These are phyloP conservation scores for Diplosphaera chodatii DNA, from an alignment of 139 green algal species.

Conservation along the genomic window DNA sequence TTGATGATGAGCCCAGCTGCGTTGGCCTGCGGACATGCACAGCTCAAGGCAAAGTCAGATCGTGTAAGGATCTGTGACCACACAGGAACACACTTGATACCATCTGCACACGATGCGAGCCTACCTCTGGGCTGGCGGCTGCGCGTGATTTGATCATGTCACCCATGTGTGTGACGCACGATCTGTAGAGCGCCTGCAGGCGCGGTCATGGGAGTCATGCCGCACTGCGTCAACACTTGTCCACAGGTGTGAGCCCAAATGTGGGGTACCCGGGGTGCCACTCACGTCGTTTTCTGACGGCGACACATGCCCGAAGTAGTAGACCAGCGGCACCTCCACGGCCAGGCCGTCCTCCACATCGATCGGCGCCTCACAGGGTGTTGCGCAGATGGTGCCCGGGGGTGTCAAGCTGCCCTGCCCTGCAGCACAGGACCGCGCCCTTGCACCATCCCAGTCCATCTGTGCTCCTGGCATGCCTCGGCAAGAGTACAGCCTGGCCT, in stretches of 20 bases:
- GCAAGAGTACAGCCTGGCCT: no score
- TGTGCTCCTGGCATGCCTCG: no score
- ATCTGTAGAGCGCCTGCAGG: slow-evolving; percentile 65
- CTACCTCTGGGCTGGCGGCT: slow-evolving; percentile 21
- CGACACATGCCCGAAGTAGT: slow-evolving; percentile 71
- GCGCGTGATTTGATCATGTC: slow-evolving; percentile 55
- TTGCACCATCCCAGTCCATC: no score
- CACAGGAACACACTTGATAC: no score
- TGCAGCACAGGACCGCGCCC: slow-evolving; percentile 12
- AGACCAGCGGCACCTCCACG: slow-evolving; percentile 75
- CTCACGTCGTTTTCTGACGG: slow-evolving; percentile 55
- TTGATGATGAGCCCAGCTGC: slow-evolving; percentile 83
- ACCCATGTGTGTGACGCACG: slow-evolving; percentile 67
- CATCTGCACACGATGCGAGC: neutral
- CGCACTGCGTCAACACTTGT: neutral
- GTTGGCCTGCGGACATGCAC: slow-evolving; percentile 17
- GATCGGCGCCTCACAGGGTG: slow-evolving; percentile 69
- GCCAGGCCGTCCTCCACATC: slow-evolving; percentile 65
- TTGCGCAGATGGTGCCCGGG: slow-evolving; percentile 77
- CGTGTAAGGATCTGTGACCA: no score
- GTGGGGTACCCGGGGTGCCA: no score
- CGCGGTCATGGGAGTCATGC: no score
- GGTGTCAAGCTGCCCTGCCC: slow-evolving; percentile 76
- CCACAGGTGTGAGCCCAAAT: neutral
- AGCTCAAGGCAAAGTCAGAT: neutral